Conservation (phyloP, 2,329 filamentous ascomycete genomes). For the Diaporthe citriasiana region DNA sequence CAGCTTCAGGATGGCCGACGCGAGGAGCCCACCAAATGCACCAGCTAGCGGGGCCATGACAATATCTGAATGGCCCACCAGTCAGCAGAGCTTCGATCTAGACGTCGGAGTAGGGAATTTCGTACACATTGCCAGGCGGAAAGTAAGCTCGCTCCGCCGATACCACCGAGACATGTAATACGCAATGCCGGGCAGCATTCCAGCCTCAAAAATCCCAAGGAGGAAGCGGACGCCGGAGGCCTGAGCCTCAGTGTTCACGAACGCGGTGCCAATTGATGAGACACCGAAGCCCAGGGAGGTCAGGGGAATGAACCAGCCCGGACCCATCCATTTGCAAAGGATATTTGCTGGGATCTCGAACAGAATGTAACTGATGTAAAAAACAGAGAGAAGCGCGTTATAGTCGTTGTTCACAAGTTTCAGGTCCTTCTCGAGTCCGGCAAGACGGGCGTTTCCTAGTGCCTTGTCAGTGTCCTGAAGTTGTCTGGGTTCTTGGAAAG, state of each 20-base stretch:
- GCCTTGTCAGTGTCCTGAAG: background rate
- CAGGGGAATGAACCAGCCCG: constrained; percentile 78
- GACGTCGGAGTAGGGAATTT: background rate
- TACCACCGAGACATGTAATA: constrained; percentile 81
- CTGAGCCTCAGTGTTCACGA: constrained; percentile 67
- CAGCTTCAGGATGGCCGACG: constrained; percentile 70
- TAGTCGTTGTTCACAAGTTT: constrained; percentile 74
- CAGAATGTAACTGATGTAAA: constrained; percentile 81
- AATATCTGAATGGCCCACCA: constrained; percentile 59
- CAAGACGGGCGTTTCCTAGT: constrained; percentile 76
- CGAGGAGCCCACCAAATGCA: constrained; percentile 74
- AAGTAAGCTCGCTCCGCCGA: constrained; percentile 69
- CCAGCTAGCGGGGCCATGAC: constrained; percentile 74
- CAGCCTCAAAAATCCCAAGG: constrained; percentile 78
- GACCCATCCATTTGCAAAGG: constrained; percentile 78
- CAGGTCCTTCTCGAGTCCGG: constrained; percentile 75
- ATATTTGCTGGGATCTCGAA: constrained; percentile 80
- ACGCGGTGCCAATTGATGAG: constrained; percentile 75
- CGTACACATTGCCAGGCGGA: constrained; percentile 64
- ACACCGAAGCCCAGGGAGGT: constrained; percentile 75
- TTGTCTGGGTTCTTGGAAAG: too few species aligned
- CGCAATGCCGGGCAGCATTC: constrained; percentile 80
- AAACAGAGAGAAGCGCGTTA: constrained; percentile 76
- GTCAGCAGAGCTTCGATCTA: background rate
- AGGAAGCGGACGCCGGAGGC: constrained; percentile 75